Evolutionary conservation across 225 moss, liverwort and hornwort genomes (phyloP).

Genomic region (Lunularia cruciata): DNA sequence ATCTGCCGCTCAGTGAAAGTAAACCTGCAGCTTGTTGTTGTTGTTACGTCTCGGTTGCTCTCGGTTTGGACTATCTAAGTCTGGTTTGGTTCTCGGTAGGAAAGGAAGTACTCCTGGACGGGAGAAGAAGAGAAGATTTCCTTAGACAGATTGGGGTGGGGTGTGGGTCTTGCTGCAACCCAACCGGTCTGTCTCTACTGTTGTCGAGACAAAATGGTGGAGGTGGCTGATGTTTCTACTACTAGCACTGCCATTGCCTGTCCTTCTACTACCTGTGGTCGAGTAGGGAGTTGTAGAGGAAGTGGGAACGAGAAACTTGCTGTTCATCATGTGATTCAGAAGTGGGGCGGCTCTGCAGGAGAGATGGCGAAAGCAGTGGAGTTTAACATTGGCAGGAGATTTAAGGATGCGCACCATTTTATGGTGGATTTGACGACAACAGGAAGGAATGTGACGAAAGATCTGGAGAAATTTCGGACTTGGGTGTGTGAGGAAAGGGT

Average conservation of each 20-base stretch:
- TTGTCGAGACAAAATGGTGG: slow-evolving; percentile 16
- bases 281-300: not conserved
- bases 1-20: not conserved
- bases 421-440: not conserved
- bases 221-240: slow-evolving; percentile 5
- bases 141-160: not conserved
- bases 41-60: too few relatives aligned
- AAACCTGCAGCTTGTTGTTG: not conserved
- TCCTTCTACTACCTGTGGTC: not conserved
- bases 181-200: not conserved
- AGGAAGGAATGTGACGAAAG: not conserved
- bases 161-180: too few relatives aligned
- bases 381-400: slow-evolving; percentile 15
- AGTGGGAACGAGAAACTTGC: not conserved
- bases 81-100: not conserved
- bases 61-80: not conserved
- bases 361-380: slow-evolving; percentile 6
- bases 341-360: not conserved
- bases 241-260: not conserved
- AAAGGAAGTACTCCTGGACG: not conserved
- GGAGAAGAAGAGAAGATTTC: not conserved
- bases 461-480: slow-evolving; percentile 15
- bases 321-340: slow-evolving; percentile 7
- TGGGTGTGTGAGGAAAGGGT: slow-evolving; percentile 15
- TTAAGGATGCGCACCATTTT: not conserved